Evolutionary conservation across 2,329 filamentous ascomycete species (phyloP), one percentile per base, ranked within the genome.

Genomic region (Spiromastix sp.): DNA sequence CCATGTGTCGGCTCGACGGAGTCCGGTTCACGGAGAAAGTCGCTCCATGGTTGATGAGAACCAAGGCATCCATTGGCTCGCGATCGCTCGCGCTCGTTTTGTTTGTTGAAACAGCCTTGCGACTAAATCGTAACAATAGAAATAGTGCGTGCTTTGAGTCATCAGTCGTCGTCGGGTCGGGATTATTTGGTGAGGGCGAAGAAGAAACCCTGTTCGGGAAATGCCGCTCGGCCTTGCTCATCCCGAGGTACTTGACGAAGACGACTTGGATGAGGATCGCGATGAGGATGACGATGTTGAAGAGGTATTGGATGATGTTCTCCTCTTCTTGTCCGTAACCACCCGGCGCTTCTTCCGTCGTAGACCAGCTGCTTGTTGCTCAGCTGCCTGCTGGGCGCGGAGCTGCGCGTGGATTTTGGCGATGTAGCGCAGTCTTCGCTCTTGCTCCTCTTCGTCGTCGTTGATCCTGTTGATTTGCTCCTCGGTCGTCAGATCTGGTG

Each of bases 401-500:
- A 57, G 57, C 37, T 60, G 57, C 12, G 59, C 58, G 19, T 62
- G 55, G 5, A 61, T 56, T 39, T 58, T 56, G 15, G 59, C 58
- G 12, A 61, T 46, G 44, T 60, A 61, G 12, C 52, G 53, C 9
- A 50, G 51, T 11, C 58, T 55, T 19, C 47, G 47, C 18, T 56
- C 55, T 31, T 62, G 51, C 28, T 61, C 52, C 32, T 60, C 54
- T 28, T 51, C 56, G n/a, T 47, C 47, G 2, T 44, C 52, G 30
- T 55, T 56, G 28, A 60, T 44, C 41, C 54, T 50, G 42, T 55
- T 48, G 29, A 61, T 49, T 37, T 60, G 58, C 37, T 61, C 54
- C 40, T 61, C 57, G 31, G 55, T 59, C 11, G 54, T 59, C 18
- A 59, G 34, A 16, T 54, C 53, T 35, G 34, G 42, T 6, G 42